A percentile compares a stretch with the other conserved stretches of the same genome.
These are phyloP conservation scores for Leucocoprinus gongylophorus DNA, from an alignment of 1,284 basidiomycete genomes.

Conservation along the genomic window DNA sequence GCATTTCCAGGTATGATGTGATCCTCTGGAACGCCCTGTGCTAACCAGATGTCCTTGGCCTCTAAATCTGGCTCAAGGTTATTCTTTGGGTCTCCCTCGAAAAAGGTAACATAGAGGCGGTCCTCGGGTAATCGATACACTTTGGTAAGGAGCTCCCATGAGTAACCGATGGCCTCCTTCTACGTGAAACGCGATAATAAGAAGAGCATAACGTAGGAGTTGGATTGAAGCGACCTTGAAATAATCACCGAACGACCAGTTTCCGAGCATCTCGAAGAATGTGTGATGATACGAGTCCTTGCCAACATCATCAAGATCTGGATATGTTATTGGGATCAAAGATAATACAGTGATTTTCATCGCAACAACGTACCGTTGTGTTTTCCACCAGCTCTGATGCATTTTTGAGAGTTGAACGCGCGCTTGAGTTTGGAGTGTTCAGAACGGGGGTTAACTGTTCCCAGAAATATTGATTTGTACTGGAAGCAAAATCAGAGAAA, in stretches of 20 bases:
- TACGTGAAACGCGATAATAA: slow-evolving; percentile 26
- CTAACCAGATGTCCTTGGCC: slow-evolving; percentile 81
- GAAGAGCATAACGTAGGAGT: not conserved
- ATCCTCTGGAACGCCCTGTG: slow-evolving; percentile 80
- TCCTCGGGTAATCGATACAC: slow-evolving; percentile 88
- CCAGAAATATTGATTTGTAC: slow-evolving; percentile 96
- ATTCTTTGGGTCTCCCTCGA: slow-evolving; percentile 85
- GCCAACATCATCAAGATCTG: slow-evolving; percentile 96
- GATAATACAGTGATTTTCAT: not conserved
- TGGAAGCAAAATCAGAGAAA: slow-evolving; percentile 26
- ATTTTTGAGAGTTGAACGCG: slow-evolving; percentile 94
- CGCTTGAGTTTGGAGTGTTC: slow-evolving; percentile 86
- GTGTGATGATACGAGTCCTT: slow-evolving; percentile 97
- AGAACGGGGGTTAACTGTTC: slow-evolving; percentile 90
- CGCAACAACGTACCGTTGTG: slow-evolving; percentile 71
- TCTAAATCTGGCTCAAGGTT: slow-evolving; percentile 89
- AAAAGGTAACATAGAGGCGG: slow-evolving; percentile 95
- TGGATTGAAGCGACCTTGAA: slow-evolving; percentile 68
- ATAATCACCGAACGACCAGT: slow-evolving; percentile 99
- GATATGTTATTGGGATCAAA: not conserved
- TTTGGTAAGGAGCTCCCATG: slow-evolving; percentile 90
- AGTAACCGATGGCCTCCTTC: slow-evolving; percentile 90
- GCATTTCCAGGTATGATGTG: slow-evolving; percentile 93
- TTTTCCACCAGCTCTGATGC: slow-evolving; percentile 97
- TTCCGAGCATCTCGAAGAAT: slow-evolving; percentile 99